Evolutionary conservation across 2,329 filamentous ascomycete genomes (phyloP).

Genomic region (Arthrocladium fulminans): DNA sequence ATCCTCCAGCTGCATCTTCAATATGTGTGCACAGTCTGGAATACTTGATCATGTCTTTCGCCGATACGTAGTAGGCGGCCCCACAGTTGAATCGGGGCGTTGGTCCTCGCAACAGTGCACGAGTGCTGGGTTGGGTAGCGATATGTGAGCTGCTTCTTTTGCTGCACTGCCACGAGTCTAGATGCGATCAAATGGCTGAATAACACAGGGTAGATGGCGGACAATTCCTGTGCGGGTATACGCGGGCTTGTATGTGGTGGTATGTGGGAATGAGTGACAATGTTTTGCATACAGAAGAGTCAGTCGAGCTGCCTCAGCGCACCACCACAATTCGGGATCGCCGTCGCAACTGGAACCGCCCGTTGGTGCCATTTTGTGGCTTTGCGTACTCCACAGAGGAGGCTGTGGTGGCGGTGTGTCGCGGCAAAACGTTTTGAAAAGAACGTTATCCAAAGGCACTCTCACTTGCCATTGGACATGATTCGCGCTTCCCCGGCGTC

Average conservation of each 20-base stretch:
- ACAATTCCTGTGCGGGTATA: not conserved
- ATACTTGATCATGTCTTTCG: conserved; percentile 51
- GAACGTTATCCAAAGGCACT: no score
- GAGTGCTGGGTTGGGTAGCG: not conserved
- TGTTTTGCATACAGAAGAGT: not conserved
- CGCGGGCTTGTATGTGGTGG: not conserved
- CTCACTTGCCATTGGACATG: not conserved
- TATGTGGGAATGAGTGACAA: not conserved
- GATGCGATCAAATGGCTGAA: not conserved
- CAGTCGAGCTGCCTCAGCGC: no score
- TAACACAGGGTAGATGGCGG: not conserved
- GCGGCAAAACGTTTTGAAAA: no score
- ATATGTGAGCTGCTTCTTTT: not conserved
- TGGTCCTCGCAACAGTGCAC: not conserved
- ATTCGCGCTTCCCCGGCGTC: not conserved
- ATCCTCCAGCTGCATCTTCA: conserved; percentile 79
- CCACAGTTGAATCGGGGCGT: not conserved
- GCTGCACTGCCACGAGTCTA: conserved; percentile 5
- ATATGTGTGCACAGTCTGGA: conserved; percentile 31
- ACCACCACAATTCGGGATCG: no score
- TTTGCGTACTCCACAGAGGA: no score
- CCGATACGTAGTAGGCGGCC: not conserved
- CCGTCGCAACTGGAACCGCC: no score
- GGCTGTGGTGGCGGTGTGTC: no score
- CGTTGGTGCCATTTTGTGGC: no score